phyloP scores from a whole-genome alignment of 2,329 filamentous ascomycete species.

The Colletotrichum lindemuthianum region DNA sequence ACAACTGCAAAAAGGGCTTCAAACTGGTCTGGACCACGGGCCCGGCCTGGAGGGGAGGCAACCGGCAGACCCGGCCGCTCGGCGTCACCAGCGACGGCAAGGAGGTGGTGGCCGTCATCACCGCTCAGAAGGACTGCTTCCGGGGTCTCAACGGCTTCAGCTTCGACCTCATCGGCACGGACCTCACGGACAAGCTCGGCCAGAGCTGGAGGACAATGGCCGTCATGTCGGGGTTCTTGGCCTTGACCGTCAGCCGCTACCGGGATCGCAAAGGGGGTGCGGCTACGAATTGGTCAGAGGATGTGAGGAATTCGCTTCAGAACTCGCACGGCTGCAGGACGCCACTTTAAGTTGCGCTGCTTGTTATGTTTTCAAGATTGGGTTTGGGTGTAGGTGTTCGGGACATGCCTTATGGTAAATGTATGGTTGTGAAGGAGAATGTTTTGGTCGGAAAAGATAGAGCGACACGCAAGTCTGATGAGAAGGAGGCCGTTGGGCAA shows the following conservation, averaged over 20 bases:
- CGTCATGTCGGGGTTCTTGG: neutral
- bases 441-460: no score
- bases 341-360: no score
- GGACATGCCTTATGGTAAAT: no score
- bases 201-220: slow-evolving; percentile 24
- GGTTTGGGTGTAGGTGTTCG: no score
- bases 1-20: neutral
- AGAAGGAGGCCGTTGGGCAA: no score
- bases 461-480: no score
- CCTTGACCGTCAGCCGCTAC: neutral
- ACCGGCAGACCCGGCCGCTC: neutral
- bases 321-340: no score
- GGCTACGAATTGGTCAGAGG: no score
- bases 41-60: neutral
- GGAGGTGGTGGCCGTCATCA: slow-evolving; percentile 30
- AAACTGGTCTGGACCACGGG: neutral
- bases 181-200: slow-evolving; percentile 24
- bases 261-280: no score
- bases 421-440: no score
- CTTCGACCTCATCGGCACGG: slow-evolving; percentile 31
- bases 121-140: slow-evolving; percentile 6
- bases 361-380: no score
- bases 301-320: no score
- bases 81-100: slow-evolving; percentile 11
- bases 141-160: neutral